Evolutionary conservation across 2,329 filamentous ascomycete genomes (phyloP).

Genomic region (Emydomyces testavorans): DNA sequence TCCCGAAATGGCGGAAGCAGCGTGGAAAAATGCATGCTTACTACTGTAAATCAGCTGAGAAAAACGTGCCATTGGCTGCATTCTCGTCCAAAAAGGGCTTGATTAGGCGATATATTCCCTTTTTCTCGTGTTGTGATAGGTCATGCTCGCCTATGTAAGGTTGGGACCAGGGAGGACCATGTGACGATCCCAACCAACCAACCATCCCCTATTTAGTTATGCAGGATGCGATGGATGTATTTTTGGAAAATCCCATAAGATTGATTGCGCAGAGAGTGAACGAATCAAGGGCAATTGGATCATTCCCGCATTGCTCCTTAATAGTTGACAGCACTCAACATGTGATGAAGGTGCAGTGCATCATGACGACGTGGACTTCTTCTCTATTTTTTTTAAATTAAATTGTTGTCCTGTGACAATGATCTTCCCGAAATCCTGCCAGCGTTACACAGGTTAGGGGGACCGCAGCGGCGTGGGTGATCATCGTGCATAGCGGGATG

Average conservation of each 20-base stretch:
- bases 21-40: constrained; percentile 5
- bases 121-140: background rate
- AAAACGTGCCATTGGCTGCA: background rate
- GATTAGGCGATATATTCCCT: constrained; percentile 6
- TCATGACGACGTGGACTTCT: background rate
- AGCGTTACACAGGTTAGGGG: background rate
- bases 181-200: background rate
- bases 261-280: background rate
- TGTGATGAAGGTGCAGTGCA: background rate
- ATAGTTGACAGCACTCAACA: background rate
- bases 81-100: background rate
- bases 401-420: background rate
- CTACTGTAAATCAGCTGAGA: background rate
- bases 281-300: background rate
- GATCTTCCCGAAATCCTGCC: constrained; percentile 1
- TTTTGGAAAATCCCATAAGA: too few species aligned
- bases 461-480: background rate
- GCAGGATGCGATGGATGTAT: too few species aligned
- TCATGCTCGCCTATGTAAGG: background rate
- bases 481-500: background rate
- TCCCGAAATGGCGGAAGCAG: constrained; percentile 1
- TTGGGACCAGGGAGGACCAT: background rate
- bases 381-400: background rate
- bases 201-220: background rate
- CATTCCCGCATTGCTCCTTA: background rate